Percentiles rank a stretch among this genome's conserved stretches.
Evolutionary conservation across 768 basidiomycete species (phyloP).

Genomic region (Pulveroboletus frians): DNA sequence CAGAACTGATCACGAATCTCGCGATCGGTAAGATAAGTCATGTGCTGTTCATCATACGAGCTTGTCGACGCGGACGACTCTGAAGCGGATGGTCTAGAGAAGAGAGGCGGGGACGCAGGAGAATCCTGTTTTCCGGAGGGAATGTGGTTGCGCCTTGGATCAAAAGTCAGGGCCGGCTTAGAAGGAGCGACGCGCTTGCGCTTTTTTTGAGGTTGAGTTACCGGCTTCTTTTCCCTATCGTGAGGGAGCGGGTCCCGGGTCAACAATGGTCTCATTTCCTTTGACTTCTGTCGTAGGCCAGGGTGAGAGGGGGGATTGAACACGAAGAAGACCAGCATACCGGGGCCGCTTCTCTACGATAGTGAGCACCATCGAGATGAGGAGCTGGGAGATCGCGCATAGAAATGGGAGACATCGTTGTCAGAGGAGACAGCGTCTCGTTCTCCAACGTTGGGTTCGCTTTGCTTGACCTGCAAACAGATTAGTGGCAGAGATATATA

Average conservation of each 20-base stretch:
- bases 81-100: slow-evolving; percentile 8
- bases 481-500: slow-evolving; percentile 25
- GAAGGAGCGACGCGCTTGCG: slow-evolving; percentile 21
- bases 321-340: slow-evolving; percentile 18
- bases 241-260: slow-evolving; percentile 21
- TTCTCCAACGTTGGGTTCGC: slow-evolving; percentile 5
- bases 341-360: slow-evolving; percentile 17
- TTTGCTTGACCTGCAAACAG: slow-evolving; percentile 10
- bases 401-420: slow-evolving; percentile 8
- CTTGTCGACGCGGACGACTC: slow-evolving; percentile 7
- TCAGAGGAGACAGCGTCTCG: slow-evolving; percentile 6
- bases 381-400: slow-evolving; percentile 13
- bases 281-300: slow-evolving; percentile 18
- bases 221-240: slow-evolving; percentile 22
- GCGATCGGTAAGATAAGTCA: slow-evolving; percentile 4
- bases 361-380: slow-evolving; percentile 3
- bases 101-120: slow-evolving; percentile 1
- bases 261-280: slow-evolving; percentile 15
- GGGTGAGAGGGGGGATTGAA: slow-evolving; percentile 11
- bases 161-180: slow-evolving; percentile 17
- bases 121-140: slow-evolving; percentile 24
- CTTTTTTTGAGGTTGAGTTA: slow-evolving; percentile 12
- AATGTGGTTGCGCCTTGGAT: slow-evolving; percentile 15
- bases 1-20: slow-evolving; percentile 4
- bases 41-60: slow-evolving; percentile 9